These are phyloP conservation scores for Globisporangium cederbergense DNA, from an alignment of 352 stramenopile genomes.

Conservation along the genomic window DNA sequence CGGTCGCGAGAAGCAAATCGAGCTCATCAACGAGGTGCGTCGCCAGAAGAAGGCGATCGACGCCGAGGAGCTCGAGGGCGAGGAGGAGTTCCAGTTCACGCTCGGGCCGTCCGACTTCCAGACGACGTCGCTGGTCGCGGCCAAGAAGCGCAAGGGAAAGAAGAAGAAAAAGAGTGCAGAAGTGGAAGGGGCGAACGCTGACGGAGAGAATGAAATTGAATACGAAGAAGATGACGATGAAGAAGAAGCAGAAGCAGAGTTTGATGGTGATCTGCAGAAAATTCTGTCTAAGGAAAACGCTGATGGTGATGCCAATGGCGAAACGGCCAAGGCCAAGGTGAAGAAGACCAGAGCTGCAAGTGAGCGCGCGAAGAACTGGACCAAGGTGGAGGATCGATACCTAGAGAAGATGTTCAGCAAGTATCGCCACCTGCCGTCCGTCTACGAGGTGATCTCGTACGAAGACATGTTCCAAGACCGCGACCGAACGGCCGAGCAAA, in stretches of 20 bases:
- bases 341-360: constrained; percentile 25
- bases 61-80: constrained; percentile 73
- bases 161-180: not conserved
- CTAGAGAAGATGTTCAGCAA: constrained; percentile 76
- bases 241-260: constrained; percentile 25
- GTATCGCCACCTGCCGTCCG: constrained; percentile 75
- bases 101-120: constrained; percentile 60
- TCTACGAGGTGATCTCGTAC: constrained; percentile 87
- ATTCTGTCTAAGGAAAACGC: not conserved
- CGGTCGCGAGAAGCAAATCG: constrained; percentile 52
- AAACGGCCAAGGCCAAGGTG: not conserved
- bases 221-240: not conserved
- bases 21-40: constrained; percentile 57
- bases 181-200: not conserved
- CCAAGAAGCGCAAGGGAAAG: constrained; percentile 9
- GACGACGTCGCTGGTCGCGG: constrained; percentile 36
- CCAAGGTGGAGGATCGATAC: constrained; percentile 77
- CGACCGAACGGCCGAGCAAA: constrained; percentile 79
- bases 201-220: not conserved
- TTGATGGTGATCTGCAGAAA: constrained; percentile 12
- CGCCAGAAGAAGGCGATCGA: constrained; percentile 69
- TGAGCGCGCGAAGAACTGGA: constrained; percentile 79
- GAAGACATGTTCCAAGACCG: constrained; percentile 90
- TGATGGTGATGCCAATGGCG: not conserved
- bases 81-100: constrained; percentile 79